phyloP scores from a whole-genome alignment of 805 yeast species.

The Candida piceae region DNA sequence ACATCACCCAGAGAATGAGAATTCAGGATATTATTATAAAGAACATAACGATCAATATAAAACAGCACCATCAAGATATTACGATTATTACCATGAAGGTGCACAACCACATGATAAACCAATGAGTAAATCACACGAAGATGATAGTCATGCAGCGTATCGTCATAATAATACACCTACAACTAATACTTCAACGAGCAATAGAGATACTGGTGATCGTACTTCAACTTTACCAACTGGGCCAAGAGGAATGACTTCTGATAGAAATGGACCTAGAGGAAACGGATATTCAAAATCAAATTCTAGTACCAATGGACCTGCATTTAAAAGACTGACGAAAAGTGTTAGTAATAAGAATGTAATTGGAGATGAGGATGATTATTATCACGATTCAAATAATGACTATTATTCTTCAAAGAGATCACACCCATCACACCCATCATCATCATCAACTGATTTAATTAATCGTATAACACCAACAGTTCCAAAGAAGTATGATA shows the following conservation, averaged over 20 bases:
- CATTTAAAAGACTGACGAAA: slow-evolving; percentile 11
- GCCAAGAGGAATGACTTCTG: background rate
- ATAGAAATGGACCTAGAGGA: background rate
- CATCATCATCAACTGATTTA: background rate
- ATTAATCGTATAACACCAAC: background rate
- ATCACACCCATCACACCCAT: too few relatives aligned
- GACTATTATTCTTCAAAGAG: too few relatives aligned
- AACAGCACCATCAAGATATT: background rate
- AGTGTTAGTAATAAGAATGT: slow-evolving; percentile 16
- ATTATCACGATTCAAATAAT: slow-evolving; percentile 7
- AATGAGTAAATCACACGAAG: too few relatives aligned
- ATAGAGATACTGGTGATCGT: too few relatives aligned
- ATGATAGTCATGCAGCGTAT: too few relatives aligned
- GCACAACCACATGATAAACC: too few relatives aligned
- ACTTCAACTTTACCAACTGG: slow-evolving; percentile 1
- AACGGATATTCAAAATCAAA: background rate
- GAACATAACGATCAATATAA: background rate
- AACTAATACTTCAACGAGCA: too few relatives aligned
- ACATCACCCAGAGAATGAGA: background rate
- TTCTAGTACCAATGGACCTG: slow-evolving; percentile 2
- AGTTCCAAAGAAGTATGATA: background rate
- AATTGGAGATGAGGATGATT: slow-evolving; percentile 15
- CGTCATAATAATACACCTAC: too few relatives aligned
- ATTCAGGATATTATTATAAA: background rate
- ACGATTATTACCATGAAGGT: background rate